Evolutionary conservation across 2,329 filamentous ascomycete species (phyloP), one percentile per base, ranked within the genome.

Genomic region (Ophiobolus disseminans): DNA sequence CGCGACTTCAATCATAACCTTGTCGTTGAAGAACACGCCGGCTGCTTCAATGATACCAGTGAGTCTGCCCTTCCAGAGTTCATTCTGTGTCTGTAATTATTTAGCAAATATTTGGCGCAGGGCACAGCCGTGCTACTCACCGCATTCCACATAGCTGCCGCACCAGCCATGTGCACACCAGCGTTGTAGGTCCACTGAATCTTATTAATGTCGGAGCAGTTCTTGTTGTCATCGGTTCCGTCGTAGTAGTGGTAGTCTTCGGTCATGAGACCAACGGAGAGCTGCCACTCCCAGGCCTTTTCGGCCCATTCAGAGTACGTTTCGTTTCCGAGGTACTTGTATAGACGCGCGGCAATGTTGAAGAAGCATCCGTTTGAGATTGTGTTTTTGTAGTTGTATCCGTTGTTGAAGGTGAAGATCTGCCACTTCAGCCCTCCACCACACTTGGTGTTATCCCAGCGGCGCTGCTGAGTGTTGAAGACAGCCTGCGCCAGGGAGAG

Each of bases 321-420:
- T 4, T 80, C 66, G 64, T 89, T 87, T 11, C 83, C 84, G 0
- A 86, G 88, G 47, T 84, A 86, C 45, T 87, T 84, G 30, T 86
- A 88, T 8, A 93, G 80, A 20, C 90, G 86, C 0, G 90, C 86
- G 3, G 88, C 86, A 21, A 96, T 81, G 71, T 93, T 88, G 74
- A 95, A 92, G 72, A 95, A 86, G 22, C 86, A 87, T 26, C 89
- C 90, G 71, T 94, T 94, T 54, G 86, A 86, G 60, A 92, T 84
- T 17, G 86, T 82, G 75, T 93, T 93, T 73, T 91, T 94, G 81
- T 95, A 94, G 62, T 85, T 81, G 69, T 91, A 86, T 14, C 91
- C 91, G 23, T 69, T 86, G 70, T 95, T 93, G 63, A 82, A 84
- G 3, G 81, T 74, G 68, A 86, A 92, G 59, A 96, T 91, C 76